These are phyloP conservation scores for Globisporangium iwayamae DNA, from an alignment of 352 stramenopile genomes.

Conservation along the genomic window DNA sequence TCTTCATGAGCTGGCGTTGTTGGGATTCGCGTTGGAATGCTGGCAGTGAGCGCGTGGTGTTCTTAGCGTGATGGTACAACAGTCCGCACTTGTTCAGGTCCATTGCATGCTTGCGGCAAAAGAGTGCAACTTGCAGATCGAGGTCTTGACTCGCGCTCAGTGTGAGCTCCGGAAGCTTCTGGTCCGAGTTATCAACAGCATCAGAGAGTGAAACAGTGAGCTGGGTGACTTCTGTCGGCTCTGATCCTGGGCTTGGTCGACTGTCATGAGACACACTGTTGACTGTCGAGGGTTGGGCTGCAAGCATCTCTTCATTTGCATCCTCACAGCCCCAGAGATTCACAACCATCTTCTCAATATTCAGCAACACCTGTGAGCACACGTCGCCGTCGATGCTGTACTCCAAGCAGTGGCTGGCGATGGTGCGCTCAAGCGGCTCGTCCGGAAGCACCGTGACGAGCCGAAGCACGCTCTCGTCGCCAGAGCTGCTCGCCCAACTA, in stretches of 20 bases:
- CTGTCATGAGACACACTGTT: neutral
- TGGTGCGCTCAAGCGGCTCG: conserved; percentile 25
- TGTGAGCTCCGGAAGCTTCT: conserved; percentile 17
- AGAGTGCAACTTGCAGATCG: conserved; percentile 31
- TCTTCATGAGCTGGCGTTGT: neutral
- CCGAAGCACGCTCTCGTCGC: conserved; percentile 5
- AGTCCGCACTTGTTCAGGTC: conserved; percentile 23
- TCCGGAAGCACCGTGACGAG: conserved; percentile 35
- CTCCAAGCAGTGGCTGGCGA: conserved; percentile 28
- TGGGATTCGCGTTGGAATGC: conserved; percentile 15
- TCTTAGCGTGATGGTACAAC: conserved; percentile 27
- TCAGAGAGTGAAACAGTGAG: conserved; percentile 16
- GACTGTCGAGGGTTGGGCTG: neutral
- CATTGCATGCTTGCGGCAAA: conserved; percentile 33
- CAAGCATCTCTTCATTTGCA: neutral
- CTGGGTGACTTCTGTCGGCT: neutral
- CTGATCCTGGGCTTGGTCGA: neutral
- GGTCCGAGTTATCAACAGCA: conserved; percentile 6
- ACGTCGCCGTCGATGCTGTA: conserved; percentile 18
- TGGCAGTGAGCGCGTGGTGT: conserved; percentile 15
- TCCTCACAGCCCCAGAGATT: conserved; percentile 51
- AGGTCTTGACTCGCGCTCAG: conserved; percentile 22
- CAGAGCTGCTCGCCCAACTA: neutral
- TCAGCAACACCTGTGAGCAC: conserved; percentile 13
- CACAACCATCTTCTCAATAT: conserved; percentile 27